Evolutionary conservation across 192 early-diverging fungal genomes (phyloP).

Genomic region (Chytriomyces sp.): DNA sequence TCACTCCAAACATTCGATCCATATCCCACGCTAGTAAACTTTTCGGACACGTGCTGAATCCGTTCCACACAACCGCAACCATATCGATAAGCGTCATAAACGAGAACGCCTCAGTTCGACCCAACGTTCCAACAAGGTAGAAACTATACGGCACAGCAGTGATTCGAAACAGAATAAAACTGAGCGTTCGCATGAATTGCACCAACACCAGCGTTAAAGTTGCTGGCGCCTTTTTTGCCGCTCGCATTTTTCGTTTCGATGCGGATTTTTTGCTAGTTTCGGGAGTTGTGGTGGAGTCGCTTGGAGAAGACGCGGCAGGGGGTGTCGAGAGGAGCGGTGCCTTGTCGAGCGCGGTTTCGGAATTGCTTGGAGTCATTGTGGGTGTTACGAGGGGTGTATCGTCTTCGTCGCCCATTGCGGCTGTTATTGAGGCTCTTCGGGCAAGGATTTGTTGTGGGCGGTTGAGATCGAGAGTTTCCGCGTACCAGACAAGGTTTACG

Average conservation of each 20-base stretch:
- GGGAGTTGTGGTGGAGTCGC: not conserved
- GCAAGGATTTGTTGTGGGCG: not conserved
- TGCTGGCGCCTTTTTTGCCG: slow-evolving; percentile 3
- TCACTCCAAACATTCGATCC: slow-evolving; percentile 14
- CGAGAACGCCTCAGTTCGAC: not conserved
- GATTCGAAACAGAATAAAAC: slow-evolving; percentile 27
- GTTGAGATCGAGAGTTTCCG: slow-evolving; percentile 17
- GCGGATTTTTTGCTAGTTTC: not conserved
- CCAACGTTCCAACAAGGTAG: not conserved
- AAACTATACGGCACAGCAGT: slow-evolving; percentile 23
- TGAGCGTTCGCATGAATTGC: slow-evolving; percentile 22
- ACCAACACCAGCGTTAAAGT: slow-evolving; percentile 8
- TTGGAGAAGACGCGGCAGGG: not conserved
- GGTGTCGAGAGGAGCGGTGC: not conserved
- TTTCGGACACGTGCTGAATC: not conserved
- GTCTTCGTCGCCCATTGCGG: slow-evolving; percentile 15
- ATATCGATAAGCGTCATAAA: not conserved
- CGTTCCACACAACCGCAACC: slow-evolving; percentile 24
- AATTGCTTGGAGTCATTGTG: not conserved
- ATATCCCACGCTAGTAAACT: not conserved
- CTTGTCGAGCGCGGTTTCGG: not conserved
- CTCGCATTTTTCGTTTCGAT: not conserved
- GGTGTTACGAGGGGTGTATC: not conserved
- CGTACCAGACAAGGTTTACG: slow-evolving; percentile 33
- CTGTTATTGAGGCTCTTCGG: slow-evolving; percentile 17